Evolutionary conservation across 805 yeast species (phyloP).

Genomic region (Blastobotrys parvus): DNA sequence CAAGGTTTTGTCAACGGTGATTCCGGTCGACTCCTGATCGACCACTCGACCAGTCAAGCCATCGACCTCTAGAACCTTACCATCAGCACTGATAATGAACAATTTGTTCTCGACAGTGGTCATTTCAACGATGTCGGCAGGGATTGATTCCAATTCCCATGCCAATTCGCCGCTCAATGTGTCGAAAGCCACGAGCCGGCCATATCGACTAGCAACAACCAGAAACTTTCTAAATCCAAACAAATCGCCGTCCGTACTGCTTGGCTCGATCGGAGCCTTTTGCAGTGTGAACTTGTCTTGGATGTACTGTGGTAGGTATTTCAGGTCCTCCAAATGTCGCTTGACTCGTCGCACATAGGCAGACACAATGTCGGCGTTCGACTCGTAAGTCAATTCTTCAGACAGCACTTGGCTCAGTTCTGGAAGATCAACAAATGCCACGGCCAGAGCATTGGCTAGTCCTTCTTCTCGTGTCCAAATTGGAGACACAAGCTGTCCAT

Average conservation of each 20-base stretch:
- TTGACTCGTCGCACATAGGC: conserved; percentile 22
- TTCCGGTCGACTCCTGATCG: neutral
- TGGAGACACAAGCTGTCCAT: conserved; percentile 3
- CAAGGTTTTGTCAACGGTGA: neutral
- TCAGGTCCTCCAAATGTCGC: conserved; percentile 21
- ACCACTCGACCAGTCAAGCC: conserved; percentile 7
- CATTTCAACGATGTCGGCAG: conserved; percentile 2
- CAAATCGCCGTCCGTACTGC: conserved; percentile 14
- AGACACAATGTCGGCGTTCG: conserved; percentile 18
- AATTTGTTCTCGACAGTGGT: conserved; percentile 3
- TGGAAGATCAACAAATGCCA: conserved; percentile 21
- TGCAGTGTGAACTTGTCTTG: conserved; percentile 1
- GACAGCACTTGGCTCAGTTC: conserved; percentile 18
- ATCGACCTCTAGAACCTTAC: conserved; percentile 14
- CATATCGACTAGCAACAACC: conserved; percentile 22
- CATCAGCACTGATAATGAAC: conserved; percentile 9
- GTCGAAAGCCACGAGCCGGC: conserved; percentile 26
- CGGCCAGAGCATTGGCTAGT: conserved; percentile 17
- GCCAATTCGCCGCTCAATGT: conserved; percentile 19
- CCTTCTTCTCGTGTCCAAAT: conserved; percentile 26
- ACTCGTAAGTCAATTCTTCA: conserved; percentile 23
- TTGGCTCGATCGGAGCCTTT: neutral
- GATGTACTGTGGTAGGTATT: conserved; percentile 6
- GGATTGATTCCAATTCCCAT: conserved; percentile 19
- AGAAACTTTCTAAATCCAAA: conserved; percentile 30